Percentiles rank a stretch among this genome's conserved stretches.
Evolutionary conservation across 352 stramenopile genomes (phyloP).

Genomic region (Globisporangium takayamanum): DNA sequence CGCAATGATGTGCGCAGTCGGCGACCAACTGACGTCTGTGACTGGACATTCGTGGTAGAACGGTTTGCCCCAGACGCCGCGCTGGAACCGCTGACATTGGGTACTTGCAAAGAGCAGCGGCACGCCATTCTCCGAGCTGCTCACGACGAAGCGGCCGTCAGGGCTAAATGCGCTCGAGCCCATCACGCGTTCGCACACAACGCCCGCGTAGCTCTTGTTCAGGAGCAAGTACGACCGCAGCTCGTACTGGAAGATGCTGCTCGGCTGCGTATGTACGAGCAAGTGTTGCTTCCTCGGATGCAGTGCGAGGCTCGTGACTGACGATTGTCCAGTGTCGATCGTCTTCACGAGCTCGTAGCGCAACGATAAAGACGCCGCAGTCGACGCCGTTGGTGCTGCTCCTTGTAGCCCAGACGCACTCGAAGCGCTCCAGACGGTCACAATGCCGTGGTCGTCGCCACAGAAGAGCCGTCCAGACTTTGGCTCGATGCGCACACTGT

Average conservation of each 20-base stretch:
- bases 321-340: conserved; percentile 38
- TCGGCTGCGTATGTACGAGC: conserved; percentile 57
- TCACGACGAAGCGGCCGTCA: conserved; percentile 57
- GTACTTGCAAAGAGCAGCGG: conserved; percentile 49
- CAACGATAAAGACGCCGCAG: neutral
- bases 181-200: conserved; percentile 39
- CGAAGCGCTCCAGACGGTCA: conserved; percentile 38
- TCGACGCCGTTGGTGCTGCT: neutral
- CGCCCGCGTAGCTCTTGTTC: conserved; percentile 58
- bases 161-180: conserved; percentile 52
- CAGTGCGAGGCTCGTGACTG: conserved; percentile 47
- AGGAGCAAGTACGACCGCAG: conserved; percentile 65
- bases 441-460: conserved; percentile 36
- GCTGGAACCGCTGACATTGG: conserved; percentile 35
- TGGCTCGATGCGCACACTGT: conserved; percentile 46
- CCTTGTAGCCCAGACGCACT: neutral
- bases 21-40: conserved; percentile 53
- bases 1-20: conserved; percentile 53
- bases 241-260: conserved; percentile 63
- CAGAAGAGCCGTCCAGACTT: conserved; percentile 46
- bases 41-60: conserved; percentile 54
- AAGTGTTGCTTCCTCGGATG: conserved; percentile 63
- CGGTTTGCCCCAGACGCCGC: conserved; percentile 40
- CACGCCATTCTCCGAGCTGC: conserved; percentile 55
- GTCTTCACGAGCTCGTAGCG: conserved; percentile 42